Percentiles rank a stretch among this genome's conserved stretches.
phyloP scores from a whole-genome alignment of 2,329 filamentous ascomycete species.

The Nothophaeocryptopus gaeumannii region DNA sequence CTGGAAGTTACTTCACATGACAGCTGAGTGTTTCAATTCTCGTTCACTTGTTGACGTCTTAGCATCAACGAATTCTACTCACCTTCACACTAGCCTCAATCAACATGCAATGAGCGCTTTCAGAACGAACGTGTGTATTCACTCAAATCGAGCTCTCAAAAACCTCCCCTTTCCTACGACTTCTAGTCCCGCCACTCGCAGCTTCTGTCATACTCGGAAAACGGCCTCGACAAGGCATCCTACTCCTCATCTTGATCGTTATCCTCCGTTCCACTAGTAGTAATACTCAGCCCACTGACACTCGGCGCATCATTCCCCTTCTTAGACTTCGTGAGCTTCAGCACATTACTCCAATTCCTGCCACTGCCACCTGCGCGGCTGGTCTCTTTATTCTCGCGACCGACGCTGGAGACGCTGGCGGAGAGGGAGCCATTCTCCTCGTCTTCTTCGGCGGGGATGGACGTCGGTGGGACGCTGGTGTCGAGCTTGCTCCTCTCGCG shows the following conservation, averaged over 20 bases:
- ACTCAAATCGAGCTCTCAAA: no score
- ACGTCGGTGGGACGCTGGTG: conserved; percentile 24
- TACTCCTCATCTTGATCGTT: conserved; percentile 15
- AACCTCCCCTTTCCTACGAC: no score
- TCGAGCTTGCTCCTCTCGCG: conserved; percentile 38
- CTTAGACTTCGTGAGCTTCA: conserved; percentile 40
- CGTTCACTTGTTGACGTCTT: no score
- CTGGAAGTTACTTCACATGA: no score
- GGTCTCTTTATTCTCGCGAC: conserved; percentile 38
- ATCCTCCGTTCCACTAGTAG: conserved; percentile 15
- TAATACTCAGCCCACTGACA: conserved; percentile 44
- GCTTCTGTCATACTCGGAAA: no score
- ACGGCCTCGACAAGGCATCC: no score
- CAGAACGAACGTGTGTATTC: no score
- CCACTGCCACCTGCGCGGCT: conserved; percentile 33
- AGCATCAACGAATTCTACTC: no score
- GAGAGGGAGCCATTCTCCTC: conserved; percentile 34
- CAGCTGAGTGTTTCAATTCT: no score
- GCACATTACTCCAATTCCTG: conserved; percentile 45
- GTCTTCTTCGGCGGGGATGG: conserved; percentile 33
- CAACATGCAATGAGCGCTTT: no score
- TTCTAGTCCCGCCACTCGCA: no score
- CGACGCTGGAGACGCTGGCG: conserved; percentile 36
- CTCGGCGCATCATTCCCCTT: conserved; percentile 43
- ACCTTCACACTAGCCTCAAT: no score